Evolutionary conservation across 106 monocot species (phyloP), one percentile per base, ranked within the genome.

Genomic region (Allium cepa): DNA sequence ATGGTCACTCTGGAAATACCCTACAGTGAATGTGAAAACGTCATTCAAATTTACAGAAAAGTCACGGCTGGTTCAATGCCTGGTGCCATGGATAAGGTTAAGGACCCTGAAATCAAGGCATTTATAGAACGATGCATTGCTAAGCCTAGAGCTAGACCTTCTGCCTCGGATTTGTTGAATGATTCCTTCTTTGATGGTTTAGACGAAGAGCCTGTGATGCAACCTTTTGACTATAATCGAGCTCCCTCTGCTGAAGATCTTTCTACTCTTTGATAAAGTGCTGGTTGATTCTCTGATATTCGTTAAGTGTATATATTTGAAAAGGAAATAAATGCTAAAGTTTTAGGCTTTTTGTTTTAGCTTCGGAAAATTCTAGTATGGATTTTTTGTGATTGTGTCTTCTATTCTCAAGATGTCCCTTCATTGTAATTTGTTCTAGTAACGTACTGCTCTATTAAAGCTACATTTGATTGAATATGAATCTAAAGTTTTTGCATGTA

Each of bases 101-200:
- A 55, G 22, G 83, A 94, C 64, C 78, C 78, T 0, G 87, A 90
- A 36, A 76, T 90, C 10, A 70, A 26, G 63, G 72, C 59, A 28
- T 94, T 94, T 74, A 90, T 94, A 48, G 76, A 94, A 70, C 82
- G 78, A 22, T 94, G 90, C 77, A 59, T 94, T 9, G 90, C 73
- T 46, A 59, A 26, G 28, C 82, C 84, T 1, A 47, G 79, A 36
- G 71, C 69, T 17, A 80, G 94, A 46, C 90, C 94, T 11, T 83
- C 94, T 11, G 87, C 90, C 15, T 46, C 87, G 9, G 87, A 94
- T 68, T 78, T 94, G 63, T 83, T 94, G 46, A 55, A 22, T 0
- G 94, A 94, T 61, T 80, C 90, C 6, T 94, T 94, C 87, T 94
- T 90, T 68, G 0, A 28, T 7, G 87, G 78, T 50, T 62, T 93